phyloP scores from a whole-genome alignment of 139 green algal species.

The Tetradesmus obliquus region DNA sequence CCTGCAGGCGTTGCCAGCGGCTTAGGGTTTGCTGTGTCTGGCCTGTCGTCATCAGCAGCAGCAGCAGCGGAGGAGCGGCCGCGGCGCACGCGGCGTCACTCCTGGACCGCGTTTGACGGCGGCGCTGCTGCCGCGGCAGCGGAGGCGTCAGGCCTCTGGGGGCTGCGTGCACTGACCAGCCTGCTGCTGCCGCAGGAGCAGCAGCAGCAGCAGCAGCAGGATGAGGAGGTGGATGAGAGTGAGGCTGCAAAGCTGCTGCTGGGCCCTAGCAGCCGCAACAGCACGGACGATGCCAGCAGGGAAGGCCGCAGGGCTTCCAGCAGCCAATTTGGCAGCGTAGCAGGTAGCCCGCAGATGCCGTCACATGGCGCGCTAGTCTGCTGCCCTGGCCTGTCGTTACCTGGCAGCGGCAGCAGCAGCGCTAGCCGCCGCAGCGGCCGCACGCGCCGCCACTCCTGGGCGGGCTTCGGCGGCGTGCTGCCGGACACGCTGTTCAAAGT shows the following conservation, averaged over 20 bases:
- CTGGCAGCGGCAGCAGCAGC: background rate
- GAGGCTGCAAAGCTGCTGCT: background rate
- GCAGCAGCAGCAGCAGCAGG: conserved; percentile 22
- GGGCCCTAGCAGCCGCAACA: background rate
- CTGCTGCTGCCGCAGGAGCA: background rate
- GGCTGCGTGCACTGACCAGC: background rate
- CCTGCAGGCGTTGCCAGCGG: background rate
- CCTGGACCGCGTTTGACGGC: conserved; percentile 2
- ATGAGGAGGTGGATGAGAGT: background rate
- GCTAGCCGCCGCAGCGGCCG: background rate
- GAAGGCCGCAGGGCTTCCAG: background rate
- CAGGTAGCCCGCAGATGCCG: background rate
- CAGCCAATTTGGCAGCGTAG: background rate
- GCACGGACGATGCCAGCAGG: background rate
- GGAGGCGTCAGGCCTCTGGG: background rate
- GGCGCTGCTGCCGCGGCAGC: background rate
- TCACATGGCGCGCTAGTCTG: background rate
- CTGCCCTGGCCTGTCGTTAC: background rate
- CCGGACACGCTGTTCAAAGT: background rate
- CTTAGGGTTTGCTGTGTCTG: background rate
- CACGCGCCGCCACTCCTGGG: conserved; percentile 18
- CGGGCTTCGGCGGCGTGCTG: background rate
- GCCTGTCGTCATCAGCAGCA: background rate
- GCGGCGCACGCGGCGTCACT: conserved; percentile 11
- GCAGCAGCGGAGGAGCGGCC: background rate